These are phyloP conservation scores for Vigna nakashimae DNA, from an alignment of 306 rosid species.

Conservation along the genomic window DNA sequence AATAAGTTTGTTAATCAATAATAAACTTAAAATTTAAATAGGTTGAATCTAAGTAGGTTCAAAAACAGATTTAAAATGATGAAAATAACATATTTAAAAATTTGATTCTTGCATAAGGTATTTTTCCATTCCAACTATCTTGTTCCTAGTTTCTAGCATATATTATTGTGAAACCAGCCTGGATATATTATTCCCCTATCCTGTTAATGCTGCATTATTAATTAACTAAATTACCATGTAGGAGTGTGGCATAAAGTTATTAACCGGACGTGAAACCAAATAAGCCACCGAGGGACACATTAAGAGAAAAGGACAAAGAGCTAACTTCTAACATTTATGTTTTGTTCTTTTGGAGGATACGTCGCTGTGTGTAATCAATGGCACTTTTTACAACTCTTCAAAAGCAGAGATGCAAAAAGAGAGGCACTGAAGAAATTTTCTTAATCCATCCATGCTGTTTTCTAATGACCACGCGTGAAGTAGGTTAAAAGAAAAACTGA, in stretches of 20 bases:
- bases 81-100: no score
- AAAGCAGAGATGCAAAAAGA: not conserved
- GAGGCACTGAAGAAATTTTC: not conserved
- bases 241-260: not conserved
- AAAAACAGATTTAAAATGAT: no score
- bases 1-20: no score
- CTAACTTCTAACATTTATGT: conserved; percentile 18
- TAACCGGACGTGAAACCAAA: conserved; percentile 25
- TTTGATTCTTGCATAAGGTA: no score
- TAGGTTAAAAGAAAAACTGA: not conserved
- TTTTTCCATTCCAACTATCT: no score
- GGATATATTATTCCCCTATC: no score
- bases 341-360: conserved; percentile 27
- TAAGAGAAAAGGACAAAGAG: conserved; percentile 35
- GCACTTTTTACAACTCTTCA: not conserved
- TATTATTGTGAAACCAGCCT: no score
- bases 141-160: no score
- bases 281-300: conserved; percentile 32
- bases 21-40: no score
- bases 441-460: not conserved
- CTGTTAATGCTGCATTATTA: not conserved
- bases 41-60: no score
- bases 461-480: not conserved
- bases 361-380: not conserved
- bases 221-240: conserved; percentile 3